Conservation (phyloP, 768 basidiomycete genomes). For the Termitomyces sp. region DNA sequence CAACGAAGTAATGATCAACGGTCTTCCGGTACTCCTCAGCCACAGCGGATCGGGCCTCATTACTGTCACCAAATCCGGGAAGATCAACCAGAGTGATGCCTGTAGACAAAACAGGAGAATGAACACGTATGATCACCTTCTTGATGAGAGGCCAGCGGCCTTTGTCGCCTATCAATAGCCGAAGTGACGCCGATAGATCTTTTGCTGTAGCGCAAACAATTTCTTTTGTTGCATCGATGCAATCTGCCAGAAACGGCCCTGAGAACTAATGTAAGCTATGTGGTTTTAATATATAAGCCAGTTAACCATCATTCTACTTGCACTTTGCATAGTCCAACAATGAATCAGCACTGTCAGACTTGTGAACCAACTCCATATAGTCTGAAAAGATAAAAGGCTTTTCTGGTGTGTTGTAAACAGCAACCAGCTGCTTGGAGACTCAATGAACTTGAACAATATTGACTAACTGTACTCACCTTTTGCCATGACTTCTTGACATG, state of each 20-base stretch:
- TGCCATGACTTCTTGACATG: neutral
- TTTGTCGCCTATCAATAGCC: neutral
- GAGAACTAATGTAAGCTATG: neutral
- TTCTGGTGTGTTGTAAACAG: neutral
- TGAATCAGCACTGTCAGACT: neutral
- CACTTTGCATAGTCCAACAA: neutral
- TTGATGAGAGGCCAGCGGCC: slow-evolving; percentile 5
- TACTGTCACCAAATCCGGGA: slow-evolving; percentile 2
- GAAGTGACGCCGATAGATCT: neutral
- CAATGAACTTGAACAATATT: neutral
- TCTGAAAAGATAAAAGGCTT: neutral
- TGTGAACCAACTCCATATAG: neutral
- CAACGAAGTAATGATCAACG: neutral
- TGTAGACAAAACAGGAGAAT: neutral
- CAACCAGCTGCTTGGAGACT: neutral
- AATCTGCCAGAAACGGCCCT: neutral
- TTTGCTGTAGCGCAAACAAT: neutral
- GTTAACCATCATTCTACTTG: neutral
- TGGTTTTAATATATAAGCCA: neutral
- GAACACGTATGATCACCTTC: neutral
- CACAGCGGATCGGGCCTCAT: neutral
- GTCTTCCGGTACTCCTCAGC: slow-evolving; percentile 3
- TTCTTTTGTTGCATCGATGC: neutral
- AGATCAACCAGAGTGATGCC: slow-evolving; percentile 1
- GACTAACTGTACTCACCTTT: neutral